phyloP scores from a whole-genome alignment of 345 rosid species.

The Pistacia vera region DNA sequence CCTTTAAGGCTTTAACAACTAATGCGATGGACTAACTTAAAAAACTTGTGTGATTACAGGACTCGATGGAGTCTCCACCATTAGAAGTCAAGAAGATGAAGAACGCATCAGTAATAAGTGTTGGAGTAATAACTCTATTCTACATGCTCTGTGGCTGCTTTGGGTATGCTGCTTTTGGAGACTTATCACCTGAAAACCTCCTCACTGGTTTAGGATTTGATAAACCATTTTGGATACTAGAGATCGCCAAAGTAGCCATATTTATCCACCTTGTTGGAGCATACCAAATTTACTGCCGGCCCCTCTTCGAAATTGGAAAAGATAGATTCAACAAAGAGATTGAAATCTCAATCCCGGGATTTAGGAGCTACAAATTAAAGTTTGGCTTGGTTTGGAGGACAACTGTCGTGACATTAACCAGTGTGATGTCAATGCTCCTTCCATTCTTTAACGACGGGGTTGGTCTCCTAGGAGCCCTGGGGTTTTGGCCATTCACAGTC shows the following conservation, averaged over 20 bases:
- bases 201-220: slow-evolving; percentile 73
- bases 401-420: slow-evolving; percentile 57
- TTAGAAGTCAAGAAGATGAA: slow-evolving; percentile 77
- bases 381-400: slow-evolving; percentile 85
- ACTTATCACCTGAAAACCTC: slow-evolving; percentile 72
- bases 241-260: slow-evolving; percentile 78
- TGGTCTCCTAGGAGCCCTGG: slow-evolving; percentile 62
- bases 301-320: slow-evolving; percentile 77
- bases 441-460: slow-evolving; percentile 84
- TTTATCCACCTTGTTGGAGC: slow-evolving; percentile 79
- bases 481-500: slow-evolving; percentile 86
- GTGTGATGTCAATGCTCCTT: slow-evolving; percentile 72
- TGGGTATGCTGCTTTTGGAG: slow-evolving; percentile 89
- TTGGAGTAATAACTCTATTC: slow-evolving; percentile 69
- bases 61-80: slow-evolving; percentile 57
- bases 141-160: slow-evolving; percentile 83
- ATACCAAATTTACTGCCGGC: slow-evolving; percentile 86
- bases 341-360: slow-evolving; percentile 47
- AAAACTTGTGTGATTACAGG: slow-evolving; percentile 33
- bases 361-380: slow-evolving; percentile 45
- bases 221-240: slow-evolving; percentile 89
- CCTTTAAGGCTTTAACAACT: too few species aligned
- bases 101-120: slow-evolving; percentile 66
- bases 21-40: background rate
- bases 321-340: slow-evolving; percentile 48